Base-by-base conservation (phyloP, 352 stramenopile species). In the Peronospora belbahrii region DNA sequence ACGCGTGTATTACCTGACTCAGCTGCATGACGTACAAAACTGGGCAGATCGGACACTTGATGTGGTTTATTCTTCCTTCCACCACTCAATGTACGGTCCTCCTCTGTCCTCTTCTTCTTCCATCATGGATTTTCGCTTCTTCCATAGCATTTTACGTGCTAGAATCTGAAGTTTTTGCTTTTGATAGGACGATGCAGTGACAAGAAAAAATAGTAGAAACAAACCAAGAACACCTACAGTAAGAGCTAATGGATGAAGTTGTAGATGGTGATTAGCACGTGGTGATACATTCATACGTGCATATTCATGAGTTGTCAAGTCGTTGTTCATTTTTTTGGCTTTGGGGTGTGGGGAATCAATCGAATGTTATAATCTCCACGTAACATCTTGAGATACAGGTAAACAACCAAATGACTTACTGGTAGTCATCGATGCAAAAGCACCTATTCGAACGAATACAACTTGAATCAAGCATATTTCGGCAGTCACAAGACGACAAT, bases 161-260 rank as follows among this genome's bases (percentile, higher is more conserved):
- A 91, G 80, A 54, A 88, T 56, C 64, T 86, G 79, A 33, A 91
- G 62, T 39, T 80, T 64, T 47, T 91, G 76, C 47, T 76, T 78
- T 60, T 85, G 79, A 53, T 91, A 85, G 8, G 76, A 87, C 3
- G 79, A 86, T 43, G 74, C 70, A 3, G 68, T 62, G 31, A 91
- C 60, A 13, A 91, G 42, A 19, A 91, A 62, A 50, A 88, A 60
- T 39, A 91, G 42, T 20, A 61, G 36, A 42, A 91, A 63, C 27
- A 88, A 52, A 2, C 62, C 69, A 6, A 85, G 38, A 39, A 88
- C 59, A 14, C 68, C 76, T 11, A 91, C 32, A 17, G 65, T 60
- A n/a, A 91, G 47, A 6, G 76, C 76, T 19, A 91, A 57, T 23
- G 80, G 80, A 42, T 88, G 80, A 27, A 91, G 68, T 19, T 67